Conservation (phyloP, 2,329 filamentous ascomycete species). For the Boeremia exigua region DNA sequence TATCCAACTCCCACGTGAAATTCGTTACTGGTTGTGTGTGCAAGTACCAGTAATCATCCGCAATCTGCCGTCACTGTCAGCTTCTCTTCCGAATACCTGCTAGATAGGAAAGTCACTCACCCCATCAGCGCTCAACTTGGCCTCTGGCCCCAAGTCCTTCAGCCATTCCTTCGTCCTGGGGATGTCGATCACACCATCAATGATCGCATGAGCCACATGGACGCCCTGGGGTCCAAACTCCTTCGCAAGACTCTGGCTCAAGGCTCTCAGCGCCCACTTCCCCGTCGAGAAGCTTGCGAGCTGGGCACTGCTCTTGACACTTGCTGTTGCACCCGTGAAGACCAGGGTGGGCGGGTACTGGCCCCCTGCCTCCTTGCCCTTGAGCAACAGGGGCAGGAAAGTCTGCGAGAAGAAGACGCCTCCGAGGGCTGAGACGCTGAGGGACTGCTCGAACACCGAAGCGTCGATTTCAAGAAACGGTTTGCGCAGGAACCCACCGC, state of each 20-base stretch:
- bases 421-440: conserved; percentile 60
- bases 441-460: conserved; percentile 61
- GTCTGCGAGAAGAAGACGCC: conserved; percentile 79
- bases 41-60: conserved; percentile 83
- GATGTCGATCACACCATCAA: conserved; percentile 86
- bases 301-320: conserved; percentile 71
- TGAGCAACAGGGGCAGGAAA: conserved; percentile 72
- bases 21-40: conserved; percentile 80
- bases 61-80: conserved; percentile 65
- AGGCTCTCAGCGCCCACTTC: conserved; percentile 78
- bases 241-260: conserved; percentile 76
- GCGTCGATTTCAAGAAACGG: conserved; percentile 66
- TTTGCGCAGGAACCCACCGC: conserved; percentile 63
- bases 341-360: conserved; percentile 78
- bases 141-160: conserved; percentile 63
- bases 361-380: conserved; percentile 57
- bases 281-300: conserved; percentile 76
- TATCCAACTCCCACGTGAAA: conserved; percentile 83
- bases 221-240: conserved; percentile 87
- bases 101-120: conserved; percentile 56
- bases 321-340: conserved; percentile 86
- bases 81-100: background rate
- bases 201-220: conserved; percentile 81
- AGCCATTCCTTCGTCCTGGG: conserved; percentile 69
- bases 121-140: conserved; percentile 76